Evolutionary conservation across 225 moss, liverwort and hornwort species (phyloP).

Genomic region (Pseudoscleropodium purum): DNA sequence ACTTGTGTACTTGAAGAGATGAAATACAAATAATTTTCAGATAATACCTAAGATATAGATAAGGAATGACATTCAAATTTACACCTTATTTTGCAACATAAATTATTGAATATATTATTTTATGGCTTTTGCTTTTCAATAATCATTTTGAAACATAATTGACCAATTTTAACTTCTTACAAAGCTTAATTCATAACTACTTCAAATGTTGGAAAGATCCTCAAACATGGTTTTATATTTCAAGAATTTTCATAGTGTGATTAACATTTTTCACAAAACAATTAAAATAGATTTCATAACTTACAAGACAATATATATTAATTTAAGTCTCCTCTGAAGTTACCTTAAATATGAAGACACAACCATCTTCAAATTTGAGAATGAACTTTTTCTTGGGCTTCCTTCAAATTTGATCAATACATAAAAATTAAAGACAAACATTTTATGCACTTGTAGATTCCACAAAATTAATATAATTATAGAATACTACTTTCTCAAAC

Average conservation of each 20-base stretch:
- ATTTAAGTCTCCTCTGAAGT: neutral
- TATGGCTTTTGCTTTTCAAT: accelerated
- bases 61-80: neutral
- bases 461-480: neutral
- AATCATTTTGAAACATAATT: neutral
- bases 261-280: accelerated
- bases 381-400: neutral
- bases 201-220: neutral
- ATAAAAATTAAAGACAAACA: neutral
- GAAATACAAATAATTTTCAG: neutral
- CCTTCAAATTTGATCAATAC: neutral
- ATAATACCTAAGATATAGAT: neutral
- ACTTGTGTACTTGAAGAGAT: too few species aligned
- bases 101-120: too few species aligned
- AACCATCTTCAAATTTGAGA: neutral
- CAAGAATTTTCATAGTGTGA: neutral
- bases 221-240: neutral
- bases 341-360: neutral
- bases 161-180: neutral
- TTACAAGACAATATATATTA: neutral
- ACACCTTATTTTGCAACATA: too few species aligned
- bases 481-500: too few species aligned
- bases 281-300: neutral
- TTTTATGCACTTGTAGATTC: neutral
- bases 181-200: neutral